phyloP scores from a whole-genome alignment of 352 stramenopile species.

The Globisporangium nunn region DNA sequence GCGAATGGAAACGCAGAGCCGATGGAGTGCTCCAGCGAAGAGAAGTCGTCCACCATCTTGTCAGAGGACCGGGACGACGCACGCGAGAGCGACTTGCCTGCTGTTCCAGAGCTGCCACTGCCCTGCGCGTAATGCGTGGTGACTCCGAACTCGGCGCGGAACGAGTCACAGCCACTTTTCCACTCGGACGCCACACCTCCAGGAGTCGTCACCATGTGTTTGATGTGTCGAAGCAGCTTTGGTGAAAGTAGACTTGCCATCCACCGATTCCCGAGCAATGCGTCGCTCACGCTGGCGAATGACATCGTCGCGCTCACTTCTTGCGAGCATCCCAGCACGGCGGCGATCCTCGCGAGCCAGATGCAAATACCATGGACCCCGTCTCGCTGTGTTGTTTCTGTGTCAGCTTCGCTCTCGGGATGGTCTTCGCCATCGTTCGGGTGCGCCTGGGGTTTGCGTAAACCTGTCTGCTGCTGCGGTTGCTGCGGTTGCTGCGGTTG shows the following conservation, averaged over 20 bases:
- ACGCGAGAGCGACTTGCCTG: conserved; percentile 5
- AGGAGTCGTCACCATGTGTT: conserved; percentile 22
- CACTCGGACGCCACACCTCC: conserved; percentile 39
- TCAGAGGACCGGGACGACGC: conserved; percentile 9
- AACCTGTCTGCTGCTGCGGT: neutral
- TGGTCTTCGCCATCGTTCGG: neutral
- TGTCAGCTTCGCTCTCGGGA: neutral
- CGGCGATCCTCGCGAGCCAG: conserved; percentile 19
- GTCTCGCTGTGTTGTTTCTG: neutral
- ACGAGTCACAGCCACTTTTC: conserved; percentile 37
- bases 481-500: conserved; percentile 1
- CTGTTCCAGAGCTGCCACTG: neutral
- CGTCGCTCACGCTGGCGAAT: conserved; percentile 22
- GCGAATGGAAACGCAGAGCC: conserved; percentile 18
- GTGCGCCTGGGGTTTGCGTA: neutral
- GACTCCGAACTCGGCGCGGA: conserved; percentile 46
- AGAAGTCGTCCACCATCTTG: conserved; percentile 1
- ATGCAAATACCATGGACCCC: neutral
- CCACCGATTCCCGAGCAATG: conserved; percentile 41
- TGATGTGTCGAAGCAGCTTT: conserved; percentile 17
- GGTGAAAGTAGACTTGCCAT: conserved; percentile 24
- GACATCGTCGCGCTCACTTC: conserved; percentile 36
- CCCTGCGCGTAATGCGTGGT: conserved; percentile 15
- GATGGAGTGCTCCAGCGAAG: conserved; percentile 7
- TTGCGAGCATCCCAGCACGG: conserved; percentile 24